Percentiles rank a stretch among this genome's conserved stretches.
Evolutionary conservation across 768 basidiomycete genomes (phyloP).

Genomic region (Sarcodon sp.): DNA sequence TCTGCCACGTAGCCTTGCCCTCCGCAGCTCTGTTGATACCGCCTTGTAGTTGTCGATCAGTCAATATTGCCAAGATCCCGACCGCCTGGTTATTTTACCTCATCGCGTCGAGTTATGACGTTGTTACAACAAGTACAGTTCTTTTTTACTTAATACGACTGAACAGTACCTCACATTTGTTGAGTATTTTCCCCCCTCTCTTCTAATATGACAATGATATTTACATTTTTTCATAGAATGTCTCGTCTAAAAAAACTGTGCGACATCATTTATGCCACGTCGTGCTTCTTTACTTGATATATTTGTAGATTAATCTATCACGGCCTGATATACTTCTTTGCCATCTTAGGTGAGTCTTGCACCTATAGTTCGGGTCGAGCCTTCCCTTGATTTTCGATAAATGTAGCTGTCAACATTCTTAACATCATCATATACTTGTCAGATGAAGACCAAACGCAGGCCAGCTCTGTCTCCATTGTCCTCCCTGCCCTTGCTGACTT

Average conservation of each 20-base stretch:
- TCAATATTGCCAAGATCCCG: slow-evolving; percentile 17
- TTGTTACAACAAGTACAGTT: slow-evolving; percentile 35
- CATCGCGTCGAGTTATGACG: slow-evolving; percentile 43
- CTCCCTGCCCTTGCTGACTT: neutral
- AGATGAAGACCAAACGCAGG: slow-evolving; percentile 8
- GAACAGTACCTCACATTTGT: slow-evolving; percentile 21
- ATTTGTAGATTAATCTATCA: slow-evolving; percentile 48
- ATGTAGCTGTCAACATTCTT: slow-evolving; percentile 12
- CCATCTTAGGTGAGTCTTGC: slow-evolving; percentile 19
- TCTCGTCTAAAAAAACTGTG: slow-evolving; percentile 14
- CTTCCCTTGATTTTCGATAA: neutral
- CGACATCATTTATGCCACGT: neutral
- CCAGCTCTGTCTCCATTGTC: slow-evolving; percentile 4
- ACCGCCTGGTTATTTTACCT: slow-evolving; percentile 50
- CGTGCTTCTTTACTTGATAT: neutral
- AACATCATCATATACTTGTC: slow-evolving; percentile 16
- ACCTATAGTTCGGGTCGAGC: neutral
- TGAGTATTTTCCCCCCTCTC: neutral
- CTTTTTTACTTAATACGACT: slow-evolving; percentile 36
- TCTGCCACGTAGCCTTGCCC: no score
- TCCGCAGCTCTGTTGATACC: no score
- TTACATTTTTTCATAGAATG: slow-evolving; percentile 6
- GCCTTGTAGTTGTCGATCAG: slow-evolving; percentile 32
- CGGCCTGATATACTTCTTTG: slow-evolving; percentile 47
- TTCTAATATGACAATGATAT: neutral